A percentile compares a stretch with the other conserved stretches of the same genome.
Evolutionary conservation across 73 alveolate species (phyloP).

Genomic region (Stentor coeruleus): DNA sequence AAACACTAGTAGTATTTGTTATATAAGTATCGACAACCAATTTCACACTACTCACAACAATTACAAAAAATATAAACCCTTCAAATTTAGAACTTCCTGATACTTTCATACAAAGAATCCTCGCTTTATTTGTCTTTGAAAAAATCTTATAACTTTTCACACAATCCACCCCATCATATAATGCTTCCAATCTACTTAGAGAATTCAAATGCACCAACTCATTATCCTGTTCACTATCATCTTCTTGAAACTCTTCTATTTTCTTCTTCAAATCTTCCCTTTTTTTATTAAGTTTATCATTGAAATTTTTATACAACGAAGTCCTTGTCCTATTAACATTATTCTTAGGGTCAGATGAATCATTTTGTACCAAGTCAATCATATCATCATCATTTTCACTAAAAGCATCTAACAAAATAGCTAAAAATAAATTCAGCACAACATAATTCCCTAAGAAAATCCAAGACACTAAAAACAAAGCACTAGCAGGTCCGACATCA

Average conservation of each 20-base stretch:
- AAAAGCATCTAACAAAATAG: conserved; percentile 87
- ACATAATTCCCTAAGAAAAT: conserved; percentile 92
- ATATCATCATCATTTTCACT: conserved; percentile 29
- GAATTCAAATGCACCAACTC: background rate
- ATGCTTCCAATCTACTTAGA: background rate
- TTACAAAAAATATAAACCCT: background rate
- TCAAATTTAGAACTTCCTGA: background rate
- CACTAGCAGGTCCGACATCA: conserved; percentile 14
- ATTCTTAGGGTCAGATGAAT: background rate
- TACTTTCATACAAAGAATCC: conserved; percentile 20
- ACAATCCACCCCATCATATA: conserved; percentile 3
- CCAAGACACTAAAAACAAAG: conserved; percentile 78
- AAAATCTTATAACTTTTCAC: background rate
- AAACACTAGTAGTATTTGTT: conserved; percentile 15
- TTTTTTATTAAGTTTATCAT: background rate
- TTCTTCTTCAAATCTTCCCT: background rate
- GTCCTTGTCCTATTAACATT: background rate
- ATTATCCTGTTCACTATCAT: conserved; percentile 33
- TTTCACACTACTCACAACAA: background rate
- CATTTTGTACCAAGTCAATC: background rate
- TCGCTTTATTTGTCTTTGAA: background rate
- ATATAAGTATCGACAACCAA: conserved; percentile 23
- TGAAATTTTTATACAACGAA: background rate
- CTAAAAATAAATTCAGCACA: conserved; percentile 86
- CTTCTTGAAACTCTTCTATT: background rate